Evolutionary conservation across 148 eudicot species (phyloP), one percentile per base, ranked within the genome.

Genomic region (Fagopyrum esculentum): DNA sequence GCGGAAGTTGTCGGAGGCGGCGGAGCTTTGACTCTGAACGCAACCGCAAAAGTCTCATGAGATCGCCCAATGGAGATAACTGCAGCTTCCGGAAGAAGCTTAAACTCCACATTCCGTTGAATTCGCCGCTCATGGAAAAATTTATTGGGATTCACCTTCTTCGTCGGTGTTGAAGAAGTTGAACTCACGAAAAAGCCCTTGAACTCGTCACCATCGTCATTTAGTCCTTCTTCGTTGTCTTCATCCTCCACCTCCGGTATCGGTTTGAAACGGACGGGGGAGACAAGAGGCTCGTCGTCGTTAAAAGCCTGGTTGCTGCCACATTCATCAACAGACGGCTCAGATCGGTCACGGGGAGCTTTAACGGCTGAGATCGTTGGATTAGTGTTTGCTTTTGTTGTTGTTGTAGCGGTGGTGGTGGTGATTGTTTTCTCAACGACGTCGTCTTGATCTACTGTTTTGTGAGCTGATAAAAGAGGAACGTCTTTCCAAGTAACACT

Each of bases 221-320:
- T 82, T 12, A 76, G 40, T 35, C 40, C 82, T 3, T 78, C 82
- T 12, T 45, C 84, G 6, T 61, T 72, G 44, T 52, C 68, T 2
- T 77, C 61, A 43, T 83, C 88, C 0, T 80, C 81, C 0, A 78
- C 87, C 60, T 88, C 92, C 5, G 92, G 91, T 6, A 90, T 86
- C 9, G 96, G 79, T 35, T 73, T 60, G 35, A 89, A 89, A 9
- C 84, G 72, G 6, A 44, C 76, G 5, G 89, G 75, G 10, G 87
- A 54, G 0, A 46, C 10, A 15, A 91, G 84, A 0, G 97, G 93
- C 77, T 94, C 97, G 22, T 94, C 98, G 52, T 94, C 98, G 17
- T 85, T 81, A 26, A 86, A 93, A 5, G 73, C 30, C 40, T 8
- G 51, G 26, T 6, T 45, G 0, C 1, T 45, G 50, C 17, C 15